Evolutionary conservation across 768 basidiomycete genomes (phyloP).

Genomic region (Boletus edulis): DNA sequence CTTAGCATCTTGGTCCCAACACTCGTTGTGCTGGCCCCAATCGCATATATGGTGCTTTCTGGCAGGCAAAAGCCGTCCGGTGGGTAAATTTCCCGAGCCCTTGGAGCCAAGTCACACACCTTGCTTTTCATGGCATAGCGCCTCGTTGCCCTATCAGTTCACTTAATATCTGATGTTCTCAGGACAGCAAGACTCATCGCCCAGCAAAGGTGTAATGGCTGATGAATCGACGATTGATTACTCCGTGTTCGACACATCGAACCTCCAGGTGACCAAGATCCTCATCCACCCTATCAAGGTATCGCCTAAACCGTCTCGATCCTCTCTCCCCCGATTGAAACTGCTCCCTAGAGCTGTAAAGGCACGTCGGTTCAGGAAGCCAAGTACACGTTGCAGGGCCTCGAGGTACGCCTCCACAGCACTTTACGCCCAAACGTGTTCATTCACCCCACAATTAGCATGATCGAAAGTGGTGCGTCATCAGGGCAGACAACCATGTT

Average conservation of each 20-base stretch:
- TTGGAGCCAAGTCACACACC: not conserved
- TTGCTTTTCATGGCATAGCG: not conserved
- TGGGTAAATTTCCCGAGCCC: constrained; percentile 6
- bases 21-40: constrained; percentile 7
- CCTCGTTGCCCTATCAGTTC: not conserved
- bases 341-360: constrained; percentile 60
- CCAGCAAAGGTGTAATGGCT: not conserved
- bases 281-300: constrained; percentile 70
- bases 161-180: constrained; percentile 16
- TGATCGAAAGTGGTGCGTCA: constrained; percentile 70
- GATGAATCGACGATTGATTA: constrained; percentile 2
- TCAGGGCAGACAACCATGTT: constrained; percentile 49
- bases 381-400: constrained; percentile 57
- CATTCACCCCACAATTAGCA: constrained; percentile 41
- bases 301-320: not conserved
- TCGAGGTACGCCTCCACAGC: constrained; percentile 49
- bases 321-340: not conserved
- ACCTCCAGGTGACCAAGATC: constrained; percentile 51
- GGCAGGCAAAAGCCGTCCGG: constrained; percentile 4
- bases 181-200: not conserved
- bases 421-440: not conserved
- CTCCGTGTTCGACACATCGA: constrained; percentile 30
- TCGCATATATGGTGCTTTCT: constrained; percentile 17
- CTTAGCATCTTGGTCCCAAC: constrained; percentile 8
- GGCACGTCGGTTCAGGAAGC: constrained; percentile 59